Conservation (phyloP, 2,329 filamentous ascomycete species). For the Cyphellophora europaea region DNA sequence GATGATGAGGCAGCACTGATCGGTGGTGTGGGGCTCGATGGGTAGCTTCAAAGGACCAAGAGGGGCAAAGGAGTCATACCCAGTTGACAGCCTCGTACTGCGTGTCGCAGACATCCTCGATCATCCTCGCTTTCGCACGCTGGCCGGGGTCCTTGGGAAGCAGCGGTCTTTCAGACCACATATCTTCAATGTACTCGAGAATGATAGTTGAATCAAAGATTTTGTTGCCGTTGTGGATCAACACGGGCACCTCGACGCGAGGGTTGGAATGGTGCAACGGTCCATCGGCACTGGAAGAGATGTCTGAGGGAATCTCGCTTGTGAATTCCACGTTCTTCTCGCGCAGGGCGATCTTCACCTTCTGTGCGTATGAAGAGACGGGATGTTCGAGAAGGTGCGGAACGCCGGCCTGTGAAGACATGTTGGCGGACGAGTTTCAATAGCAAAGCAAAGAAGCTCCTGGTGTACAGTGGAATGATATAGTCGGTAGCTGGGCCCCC, state of each 20-base stretch:
- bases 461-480: no score
- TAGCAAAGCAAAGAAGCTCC: no score
- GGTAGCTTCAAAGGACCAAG: background rate
- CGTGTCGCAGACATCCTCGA: constrained; percentile 7
- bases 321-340: constrained; percentile 6
- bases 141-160: constrained; percentile 2
- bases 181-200: constrained; percentile 9
- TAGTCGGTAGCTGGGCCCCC: no score
- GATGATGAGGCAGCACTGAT: no score
- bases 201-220: constrained; percentile 11
- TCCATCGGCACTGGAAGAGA: background rate
- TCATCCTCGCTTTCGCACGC: constrained; percentile 8
- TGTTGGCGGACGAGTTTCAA: no score
- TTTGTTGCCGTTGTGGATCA: constrained; percentile 4
- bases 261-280: background rate
- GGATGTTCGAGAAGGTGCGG: constrained; percentile 3
- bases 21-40: no score
- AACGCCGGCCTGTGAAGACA: no score
- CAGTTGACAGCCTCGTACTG: constrained; percentile 8
- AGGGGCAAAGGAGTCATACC: background rate
- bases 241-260: constrained; percentile 5
- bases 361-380: constrained; percentile 7
- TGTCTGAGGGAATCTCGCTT: background rate
- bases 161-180: constrained; percentile 3
- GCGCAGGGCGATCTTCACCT: constrained; percentile 7